These are phyloP conservation scores for Mycena rebaudengoi DNA, from an alignment of 768 basidiomycete species.

Conservation along the genomic window DNA sequence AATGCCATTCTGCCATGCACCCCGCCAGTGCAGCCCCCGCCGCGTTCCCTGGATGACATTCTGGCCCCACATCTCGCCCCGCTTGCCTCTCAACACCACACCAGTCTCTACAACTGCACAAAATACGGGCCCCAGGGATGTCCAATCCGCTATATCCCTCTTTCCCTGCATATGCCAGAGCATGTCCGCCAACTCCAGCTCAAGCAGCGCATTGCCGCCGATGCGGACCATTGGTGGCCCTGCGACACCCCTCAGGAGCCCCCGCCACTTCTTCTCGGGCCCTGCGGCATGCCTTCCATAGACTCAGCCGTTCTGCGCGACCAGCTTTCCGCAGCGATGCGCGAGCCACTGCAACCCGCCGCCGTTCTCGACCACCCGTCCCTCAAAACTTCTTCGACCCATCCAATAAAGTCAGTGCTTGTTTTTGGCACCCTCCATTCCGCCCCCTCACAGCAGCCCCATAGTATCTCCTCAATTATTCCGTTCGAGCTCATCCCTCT, in stretches of 20 bases:
- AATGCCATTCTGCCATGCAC: no score
- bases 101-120: conserved; percentile 72
- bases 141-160: conserved; percentile 65
- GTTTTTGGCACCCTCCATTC: no score
- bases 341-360: conserved; percentile 46
- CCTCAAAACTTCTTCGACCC: conserved; percentile 79
- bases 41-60: no score
- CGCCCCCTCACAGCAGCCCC: conserved; percentile 13
- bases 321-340: conserved; percentile 63
- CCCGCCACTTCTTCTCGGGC: conserved; percentile 38
- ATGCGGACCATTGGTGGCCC: conserved; percentile 59
- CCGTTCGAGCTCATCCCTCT: conserved; percentile 64
- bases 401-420: conserved; percentile 82
- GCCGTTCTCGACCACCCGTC: conserved; percentile 11
- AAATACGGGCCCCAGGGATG: conserved; percentile 73
- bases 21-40: no score
- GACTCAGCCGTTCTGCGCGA: conserved; percentile 35
- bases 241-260: conserved; percentile 32
- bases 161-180: conserved; percentile 70
- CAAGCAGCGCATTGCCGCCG: conserved; percentile 54
- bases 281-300: conserved; percentile 31
- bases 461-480: conserved; percentile 71
- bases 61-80: conserved; percentile 48
- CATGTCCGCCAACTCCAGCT: conserved; percentile 60
- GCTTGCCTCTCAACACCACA: conserved; percentile 80